A percentile compares a stretch with the other conserved stretches of the same genome.
These are phyloP conservation scores for Mollisia scopiformis DNA, from an alignment of 2,329 filamentous ascomycete genomes.

Conservation along the genomic window DNA sequence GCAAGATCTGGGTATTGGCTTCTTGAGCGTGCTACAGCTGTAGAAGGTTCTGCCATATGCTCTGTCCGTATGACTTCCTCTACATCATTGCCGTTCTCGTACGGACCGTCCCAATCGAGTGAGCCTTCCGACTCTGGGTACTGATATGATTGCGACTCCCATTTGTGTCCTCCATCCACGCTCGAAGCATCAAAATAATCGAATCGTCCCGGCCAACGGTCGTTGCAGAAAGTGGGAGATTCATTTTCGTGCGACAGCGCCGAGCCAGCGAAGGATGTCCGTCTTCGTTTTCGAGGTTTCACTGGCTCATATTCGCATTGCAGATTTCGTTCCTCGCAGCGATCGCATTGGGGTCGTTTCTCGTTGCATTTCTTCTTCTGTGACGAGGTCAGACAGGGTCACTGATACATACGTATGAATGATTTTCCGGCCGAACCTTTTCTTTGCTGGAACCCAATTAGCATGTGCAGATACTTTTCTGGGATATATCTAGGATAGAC, in stretches of 20 bases:
- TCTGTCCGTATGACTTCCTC: constrained; percentile 31
- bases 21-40: constrained; percentile 25
- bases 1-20: constrained; percentile 37
- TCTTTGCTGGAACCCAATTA: constrained; percentile 35
- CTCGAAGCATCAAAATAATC: constrained; percentile 15
- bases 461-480: neutral
- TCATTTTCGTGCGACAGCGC: constrained; percentile 24
- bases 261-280: constrained; percentile 30
- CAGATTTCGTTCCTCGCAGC: constrained; percentile 33
- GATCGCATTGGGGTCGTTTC: constrained; percentile 34
- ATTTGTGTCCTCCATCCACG: constrained; percentile 19
- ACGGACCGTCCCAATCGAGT: constrained; percentile 26
- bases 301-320: constrained; percentile 37
- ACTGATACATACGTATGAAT: neutral
- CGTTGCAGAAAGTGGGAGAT: constrained; percentile 22
- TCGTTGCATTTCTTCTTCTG: constrained; percentile 41
- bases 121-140: constrained; percentile 25
- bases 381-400: constrained; percentile 14
- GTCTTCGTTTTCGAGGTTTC: constrained; percentile 34
- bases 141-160: constrained; percentile 29
- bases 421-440: constrained; percentile 29
- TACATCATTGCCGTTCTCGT: constrained; percentile 23
- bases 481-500: constrained; percentile 9
- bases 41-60: constrained; percentile 6
- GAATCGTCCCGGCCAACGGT: constrained; percentile 28